Conservation (phyloP, 202 grass and related monocot genomes). For the Tripidium arundinaceum region DNA sequence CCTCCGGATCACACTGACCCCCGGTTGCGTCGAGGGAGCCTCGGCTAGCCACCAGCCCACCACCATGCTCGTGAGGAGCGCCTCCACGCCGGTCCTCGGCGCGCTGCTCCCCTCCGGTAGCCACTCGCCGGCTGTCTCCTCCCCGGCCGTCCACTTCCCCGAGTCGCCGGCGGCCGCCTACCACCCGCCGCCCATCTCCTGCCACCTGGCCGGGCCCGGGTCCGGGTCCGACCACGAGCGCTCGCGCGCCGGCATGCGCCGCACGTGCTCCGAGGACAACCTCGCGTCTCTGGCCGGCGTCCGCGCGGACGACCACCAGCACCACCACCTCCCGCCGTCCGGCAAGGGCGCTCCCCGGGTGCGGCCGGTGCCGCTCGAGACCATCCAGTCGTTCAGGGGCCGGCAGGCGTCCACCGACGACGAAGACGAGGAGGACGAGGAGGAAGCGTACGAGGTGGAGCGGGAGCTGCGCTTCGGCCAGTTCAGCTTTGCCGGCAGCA, state of each 20-base stretch:
- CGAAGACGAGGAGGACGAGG: neutral
- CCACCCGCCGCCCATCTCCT: conserved; percentile 45
- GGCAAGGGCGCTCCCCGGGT: conserved; percentile 21
- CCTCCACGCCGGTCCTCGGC: conserved; percentile 69
- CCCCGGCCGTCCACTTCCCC: conserved; percentile 42
- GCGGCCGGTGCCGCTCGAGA: conserved; percentile 33
- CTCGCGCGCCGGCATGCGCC: conserved; percentile 32
- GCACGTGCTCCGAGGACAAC: conserved; percentile 67
- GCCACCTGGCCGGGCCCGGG: conserved; percentile 31
- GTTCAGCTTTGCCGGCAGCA: conserved; percentile 9
- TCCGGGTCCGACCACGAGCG: conserved; percentile 35
- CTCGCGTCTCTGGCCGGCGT: conserved; percentile 24
- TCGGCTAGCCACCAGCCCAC: too few species aligned
- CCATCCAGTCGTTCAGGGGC: conserved; percentile 52
- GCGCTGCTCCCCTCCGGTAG: conserved; percentile 42
- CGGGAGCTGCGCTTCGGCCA: conserved; percentile 29
- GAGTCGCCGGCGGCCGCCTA: conserved; percentile 30
- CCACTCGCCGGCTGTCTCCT: conserved; percentile 39
- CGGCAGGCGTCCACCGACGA: conserved; percentile 9
- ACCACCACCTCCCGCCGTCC: conserved; percentile 8
- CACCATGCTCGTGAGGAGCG: conserved; percentile 62
- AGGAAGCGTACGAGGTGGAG: conserved; percentile 11
- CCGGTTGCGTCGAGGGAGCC: neutral
- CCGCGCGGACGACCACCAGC: neutral
- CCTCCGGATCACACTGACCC: neutral